Conservation (phyloP, 2,329 filamentous ascomycete genomes). For the Blastomyces parvus region DNA sequence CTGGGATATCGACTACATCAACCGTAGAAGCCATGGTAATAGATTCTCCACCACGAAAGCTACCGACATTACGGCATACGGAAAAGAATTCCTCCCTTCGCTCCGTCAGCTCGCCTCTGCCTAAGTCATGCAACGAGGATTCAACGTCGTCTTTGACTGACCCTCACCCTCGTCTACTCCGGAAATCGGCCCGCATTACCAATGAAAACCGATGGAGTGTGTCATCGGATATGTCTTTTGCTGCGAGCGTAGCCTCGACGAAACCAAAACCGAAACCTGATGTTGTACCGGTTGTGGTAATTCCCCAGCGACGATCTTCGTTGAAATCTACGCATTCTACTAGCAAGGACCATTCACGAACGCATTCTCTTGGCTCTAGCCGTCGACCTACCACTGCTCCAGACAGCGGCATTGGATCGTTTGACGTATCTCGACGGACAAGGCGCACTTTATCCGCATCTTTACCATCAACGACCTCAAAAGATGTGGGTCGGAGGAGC, state of each 20-base stretch:
- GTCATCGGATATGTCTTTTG: slow-evolving; percentile 34
- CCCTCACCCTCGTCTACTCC: slow-evolving; percentile 39
- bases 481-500: slow-evolving; percentile 23
- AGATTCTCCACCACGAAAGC: slow-evolving; percentile 39
- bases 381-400: slow-evolving; percentile 30
- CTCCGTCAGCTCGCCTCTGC: slow-evolving; percentile 29
- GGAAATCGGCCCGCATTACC: slow-evolving; percentile 43
- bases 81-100: slow-evolving; percentile 45
- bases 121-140: slow-evolving; percentile 39
- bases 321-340: slow-evolving; percentile 31
- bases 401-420: slow-evolving; percentile 25
- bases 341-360: slow-evolving; percentile 31
- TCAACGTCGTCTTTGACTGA: slow-evolving; percentile 35
- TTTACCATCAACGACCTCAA: slow-evolving; percentile 19
- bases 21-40: slow-evolving; percentile 50
- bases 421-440: slow-evolving; percentile 26
- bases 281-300: slow-evolving; percentile 40
- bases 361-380: slow-evolving; percentile 31
- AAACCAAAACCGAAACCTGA: slow-evolving; percentile 25
- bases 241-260: slow-evolving; percentile 26
- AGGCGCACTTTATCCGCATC: slow-evolving; percentile 37
- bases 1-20: slow-evolving; percentile 44
- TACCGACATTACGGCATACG: slow-evolving; percentile 43
- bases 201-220: slow-evolving; percentile 39
- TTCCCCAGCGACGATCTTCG: slow-evolving; percentile 40